Evolutionary conservation across 352 stramenopile species (phyloP).

Genomic region (Globisporangium barbulae): DNA sequence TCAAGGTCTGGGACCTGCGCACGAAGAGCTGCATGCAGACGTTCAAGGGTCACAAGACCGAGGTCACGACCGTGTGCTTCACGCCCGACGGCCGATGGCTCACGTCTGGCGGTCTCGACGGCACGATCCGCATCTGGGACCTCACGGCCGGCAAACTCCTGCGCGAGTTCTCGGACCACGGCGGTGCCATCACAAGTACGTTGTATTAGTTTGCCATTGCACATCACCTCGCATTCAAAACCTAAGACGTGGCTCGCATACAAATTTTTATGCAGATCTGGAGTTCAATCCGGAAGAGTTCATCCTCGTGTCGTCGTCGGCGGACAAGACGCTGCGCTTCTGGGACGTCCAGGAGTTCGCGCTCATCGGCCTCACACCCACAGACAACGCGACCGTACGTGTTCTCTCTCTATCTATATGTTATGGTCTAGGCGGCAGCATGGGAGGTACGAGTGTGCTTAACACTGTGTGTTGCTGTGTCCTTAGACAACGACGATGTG

Average conservation of each 20-base stretch:
- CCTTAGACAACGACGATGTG: conserved; percentile 75
- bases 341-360: conserved; percentile 86
- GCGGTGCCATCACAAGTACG: conserved; percentile 60
- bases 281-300: conserved; percentile 88
- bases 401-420: neutral
- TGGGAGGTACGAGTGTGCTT: neutral
- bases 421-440: neutral
- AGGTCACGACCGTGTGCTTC: conserved; percentile 77
- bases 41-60: conserved; percentile 76
- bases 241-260: too few relatives aligned
- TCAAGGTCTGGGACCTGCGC: conserved; percentile 85
- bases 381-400: conserved; percentile 67
- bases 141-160: conserved; percentile 75
- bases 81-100: conserved; percentile 82
- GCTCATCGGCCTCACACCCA: conserved; percentile 75
- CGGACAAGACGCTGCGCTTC: conserved; percentile 77
- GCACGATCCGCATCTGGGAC: conserved; percentile 84
- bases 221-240: too few relatives aligned
- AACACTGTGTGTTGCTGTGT: neutral
- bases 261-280: conserved; percentile 34
- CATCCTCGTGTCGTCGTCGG: conserved; percentile 74
- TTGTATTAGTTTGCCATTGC: neutral
- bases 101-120: conserved; percentile 68
- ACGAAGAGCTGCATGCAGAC: conserved; percentile 87
- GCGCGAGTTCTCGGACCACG: conserved; percentile 71